Conservation (phyloP, 768 basidiomycete genomes). For the Gautieria morchelliformis region DNA sequence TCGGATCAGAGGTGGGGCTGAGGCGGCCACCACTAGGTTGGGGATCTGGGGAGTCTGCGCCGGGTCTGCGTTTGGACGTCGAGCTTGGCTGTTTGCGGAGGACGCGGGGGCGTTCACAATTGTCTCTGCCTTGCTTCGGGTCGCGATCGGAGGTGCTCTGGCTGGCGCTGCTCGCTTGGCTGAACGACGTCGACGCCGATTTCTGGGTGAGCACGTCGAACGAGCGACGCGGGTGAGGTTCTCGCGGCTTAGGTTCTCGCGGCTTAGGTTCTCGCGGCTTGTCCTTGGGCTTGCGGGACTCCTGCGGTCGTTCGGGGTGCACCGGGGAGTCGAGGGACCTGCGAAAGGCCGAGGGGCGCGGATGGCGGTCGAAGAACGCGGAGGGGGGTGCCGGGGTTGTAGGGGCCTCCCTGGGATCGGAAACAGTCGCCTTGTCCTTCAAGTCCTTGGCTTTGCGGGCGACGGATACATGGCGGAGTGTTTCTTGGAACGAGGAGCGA, state of each 20-base stretch:
- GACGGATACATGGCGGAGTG: conserved; percentile 1
- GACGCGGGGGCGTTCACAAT: background rate
- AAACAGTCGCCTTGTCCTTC: background rate
- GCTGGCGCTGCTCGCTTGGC: background rate
- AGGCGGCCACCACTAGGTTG: background rate
- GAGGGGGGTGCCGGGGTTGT: background rate
- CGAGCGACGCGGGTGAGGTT: background rate
- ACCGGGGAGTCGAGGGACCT: background rate
- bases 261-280: background rate
- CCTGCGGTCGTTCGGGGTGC: background rate
- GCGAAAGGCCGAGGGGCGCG: conserved; percentile 4
- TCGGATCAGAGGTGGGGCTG: background rate
- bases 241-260: background rate
- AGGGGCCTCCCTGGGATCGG: background rate
- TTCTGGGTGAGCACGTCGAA: conserved; percentile 1
- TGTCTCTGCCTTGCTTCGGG: too few relatives aligned
- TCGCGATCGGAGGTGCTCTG: background rate
- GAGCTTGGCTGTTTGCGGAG: conserved; percentile 1
- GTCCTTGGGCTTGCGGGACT: background rate
- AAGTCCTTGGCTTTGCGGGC: background rate
- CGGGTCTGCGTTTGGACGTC: background rate
- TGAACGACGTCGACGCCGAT: background rate
- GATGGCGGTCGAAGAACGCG: background rate
- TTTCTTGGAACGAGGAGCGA: conserved; percentile 7
- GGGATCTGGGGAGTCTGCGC: background rate